Evolutionary conservation across 2,329 filamentous ascomycete genomes (phyloP).

Genomic region (Pezicula carpinea): DNA sequence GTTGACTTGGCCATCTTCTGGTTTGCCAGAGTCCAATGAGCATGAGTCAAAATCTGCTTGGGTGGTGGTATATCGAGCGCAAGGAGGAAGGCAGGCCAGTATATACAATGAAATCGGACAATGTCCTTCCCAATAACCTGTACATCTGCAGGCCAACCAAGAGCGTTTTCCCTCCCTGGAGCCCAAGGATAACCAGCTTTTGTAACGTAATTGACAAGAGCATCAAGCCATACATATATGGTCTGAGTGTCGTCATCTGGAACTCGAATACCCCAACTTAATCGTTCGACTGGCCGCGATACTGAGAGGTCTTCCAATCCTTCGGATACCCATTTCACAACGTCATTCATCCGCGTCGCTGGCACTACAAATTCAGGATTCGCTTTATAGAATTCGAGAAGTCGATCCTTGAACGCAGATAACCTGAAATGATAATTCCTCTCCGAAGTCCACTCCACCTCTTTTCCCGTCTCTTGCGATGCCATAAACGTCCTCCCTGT

Average conservation of each 20-base stretch:
- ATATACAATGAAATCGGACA: slow-evolving; percentile 90
- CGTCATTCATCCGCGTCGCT: slow-evolving; percentile 65
- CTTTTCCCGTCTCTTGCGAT: slow-evolving; percentile 81
- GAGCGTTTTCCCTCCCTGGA: slow-evolving; percentile 54
- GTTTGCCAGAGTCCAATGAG: slow-evolving; percentile 89
- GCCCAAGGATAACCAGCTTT: slow-evolving; percentile 81
- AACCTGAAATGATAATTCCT: slow-evolving; percentile 93
- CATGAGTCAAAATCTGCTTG: slow-evolving; percentile 78
- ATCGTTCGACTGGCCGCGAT: slow-evolving; percentile 71
- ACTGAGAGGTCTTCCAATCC: slow-evolving; percentile 85
- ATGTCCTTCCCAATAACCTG: slow-evolving; percentile 98
- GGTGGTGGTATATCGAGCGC: slow-evolving; percentile 77
- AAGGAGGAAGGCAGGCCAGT: slow-evolving; percentile 96
- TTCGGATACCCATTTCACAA: slow-evolving; percentile 70
- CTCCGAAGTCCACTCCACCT: slow-evolving; percentile 93
- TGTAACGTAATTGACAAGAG: slow-evolving; percentile 89
- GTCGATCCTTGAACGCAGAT: slow-evolving; percentile 71
- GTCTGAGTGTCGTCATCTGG: slow-evolving; percentile 82
- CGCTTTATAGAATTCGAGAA: slow-evolving; percentile 73
- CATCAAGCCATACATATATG: slow-evolving; percentile 98
- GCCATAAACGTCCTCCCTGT: slow-evolving; percentile 82
- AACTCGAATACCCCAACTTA: slow-evolving; percentile 86
- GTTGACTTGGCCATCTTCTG: slow-evolving; percentile 96
- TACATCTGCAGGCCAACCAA: slow-evolving; percentile 84
- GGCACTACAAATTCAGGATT: slow-evolving; percentile 80